These are phyloP conservation scores for Mortierella alpina DNA, from an alignment of 192 early-diverging fungal genomes.

Conservation along the genomic window DNA sequence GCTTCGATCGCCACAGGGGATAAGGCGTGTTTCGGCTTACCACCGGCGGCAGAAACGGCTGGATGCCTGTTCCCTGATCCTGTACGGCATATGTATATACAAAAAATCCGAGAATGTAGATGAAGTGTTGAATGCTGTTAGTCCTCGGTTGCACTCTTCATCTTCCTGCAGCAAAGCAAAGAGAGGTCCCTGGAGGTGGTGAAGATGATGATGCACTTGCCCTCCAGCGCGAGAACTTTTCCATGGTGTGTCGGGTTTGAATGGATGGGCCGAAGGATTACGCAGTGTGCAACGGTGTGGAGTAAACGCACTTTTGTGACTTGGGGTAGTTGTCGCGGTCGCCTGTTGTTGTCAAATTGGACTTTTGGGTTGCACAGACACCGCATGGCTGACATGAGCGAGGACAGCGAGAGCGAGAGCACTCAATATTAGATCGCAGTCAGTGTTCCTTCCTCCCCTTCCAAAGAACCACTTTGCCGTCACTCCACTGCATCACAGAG, in stretches of 20 bases:
- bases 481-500: not conserved
- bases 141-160: not conserved
- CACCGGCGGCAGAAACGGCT: slow-evolving; percentile 85
- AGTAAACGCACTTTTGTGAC: too few relatives aligned
- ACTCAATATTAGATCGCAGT: not conserved
- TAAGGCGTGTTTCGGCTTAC: slow-evolving; percentile 51
- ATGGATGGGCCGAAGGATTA: not conserved
- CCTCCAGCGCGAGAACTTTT: slow-evolving; percentile 91
- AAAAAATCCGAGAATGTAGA: slow-evolving; percentile 3
- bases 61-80: slow-evolving; percentile 88
- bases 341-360: too few relatives aligned
- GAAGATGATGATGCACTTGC: slow-evolving; percentile 53
- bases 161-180: not conserved
- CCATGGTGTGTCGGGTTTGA: slow-evolving; percentile 63
- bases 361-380: too few relatives aligned
- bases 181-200: not conserved
- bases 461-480: not conserved
- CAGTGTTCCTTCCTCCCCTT: not conserved
- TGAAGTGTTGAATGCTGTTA: not conserved
- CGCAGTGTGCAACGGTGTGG: too few relatives aligned
- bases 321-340: too few relatives aligned
- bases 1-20: not conserved
- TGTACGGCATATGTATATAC: slow-evolving; percentile 5
- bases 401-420: not conserved
- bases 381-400: too few relatives aligned